Base-by-base conservation (phyloP, 306 rosid genomes). In the Ziziphus jujuba region DNA sequence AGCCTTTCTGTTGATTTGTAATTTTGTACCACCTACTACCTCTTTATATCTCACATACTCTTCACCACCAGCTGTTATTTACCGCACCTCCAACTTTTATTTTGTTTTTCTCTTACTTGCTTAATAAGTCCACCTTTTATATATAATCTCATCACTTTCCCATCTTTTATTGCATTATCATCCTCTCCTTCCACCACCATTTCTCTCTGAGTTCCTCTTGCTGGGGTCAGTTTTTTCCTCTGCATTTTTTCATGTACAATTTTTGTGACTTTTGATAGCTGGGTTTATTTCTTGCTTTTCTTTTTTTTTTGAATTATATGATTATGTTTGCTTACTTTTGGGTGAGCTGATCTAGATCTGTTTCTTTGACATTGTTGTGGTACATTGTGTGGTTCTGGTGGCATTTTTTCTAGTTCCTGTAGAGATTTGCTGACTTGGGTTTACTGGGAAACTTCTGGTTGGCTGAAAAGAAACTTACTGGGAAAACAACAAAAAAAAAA, bases 151-250 rank as follows among this genome's bases (percentile, higher is more conserved):
- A 31, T 7, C 77, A 17, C 75, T 56, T 61, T 79, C 45, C 72
- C 71, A n/a, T 16, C 31, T 63, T 72, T 69, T 34, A 75, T 75
- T 76, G 70, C 71, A 72, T 70, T 79, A 55, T 51, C 80, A 69
- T 73, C 62, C 70, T 63, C 76, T 16, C 34, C 55, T 79, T 61
- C 81, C 59, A 54, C 73, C 66, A 22, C 72, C 75, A 20, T 79
- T 68, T 79, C 78, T 69, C 90, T 85, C 89, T 82, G 69, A 80
- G 77, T 84, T 84, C 87, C 87, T 87, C 80, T 59, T 15, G 62
- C 51, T 79, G 87, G 81, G 91, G 93, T 87, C 62, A 54, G 90
- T 77, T 52, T 45, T n/a, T 47, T 16, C 22, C 20, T 16, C 72
- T 65, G 6, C 52, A 13, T 16, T 52, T 54, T 64, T 61, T 60